phyloP scores from a whole-genome alignment of 768 basidiomycete genomes.

The Glaciozyma martinii region DNA sequence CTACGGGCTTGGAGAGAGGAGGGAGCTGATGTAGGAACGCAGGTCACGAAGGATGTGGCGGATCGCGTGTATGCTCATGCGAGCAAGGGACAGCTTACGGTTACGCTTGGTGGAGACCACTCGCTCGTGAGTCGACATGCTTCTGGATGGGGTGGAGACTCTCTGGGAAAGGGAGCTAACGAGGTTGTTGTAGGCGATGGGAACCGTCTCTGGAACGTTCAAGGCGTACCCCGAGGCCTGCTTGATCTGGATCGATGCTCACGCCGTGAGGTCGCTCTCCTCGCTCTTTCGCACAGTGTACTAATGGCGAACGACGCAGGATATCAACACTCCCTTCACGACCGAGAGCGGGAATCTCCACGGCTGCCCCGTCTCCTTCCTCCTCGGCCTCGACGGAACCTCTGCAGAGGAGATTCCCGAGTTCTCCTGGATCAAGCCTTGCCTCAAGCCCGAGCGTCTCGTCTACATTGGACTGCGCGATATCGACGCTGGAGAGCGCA shows the following conservation, averaged over 20 bases:
- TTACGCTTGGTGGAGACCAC: slow-evolving; percentile 94
- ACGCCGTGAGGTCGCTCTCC: slow-evolving; percentile 25
- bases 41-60: slow-evolving; percentile 70
- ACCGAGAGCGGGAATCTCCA: slow-evolving; percentile 85
- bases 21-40: not conserved
- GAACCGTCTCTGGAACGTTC: slow-evolving; percentile 83
- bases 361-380: slow-evolving; percentile 96
- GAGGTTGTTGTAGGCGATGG: slow-evolving; percentile 57
- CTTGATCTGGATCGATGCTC: slow-evolving; percentile 94
- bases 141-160: not conserved
- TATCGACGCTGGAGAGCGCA: slow-evolving; percentile 78
- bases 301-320: slow-evolving; percentile 38
- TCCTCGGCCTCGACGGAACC: slow-evolving; percentile 51
- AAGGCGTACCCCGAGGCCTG: slow-evolving; percentile 50
- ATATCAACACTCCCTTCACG: slow-evolving; percentile 82
- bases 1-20: not conserved
- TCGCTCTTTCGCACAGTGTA: not conserved
- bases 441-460: slow-evolving; percentile 61
- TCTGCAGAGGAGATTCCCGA: slow-evolving; percentile 39
- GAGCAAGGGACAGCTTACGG: slow-evolving; percentile 66
- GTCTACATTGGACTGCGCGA: slow-evolving; percentile 98
- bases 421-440: slow-evolving; percentile 46
- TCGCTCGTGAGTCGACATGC: slow-evolving; percentile 57
- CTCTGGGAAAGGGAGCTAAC: not conserved
- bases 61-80: slow-evolving; percentile 64